These are phyloP conservation scores for Leishmania major DNA, from an alignment of 208 protist species.

Conservation along the genomic window DNA sequence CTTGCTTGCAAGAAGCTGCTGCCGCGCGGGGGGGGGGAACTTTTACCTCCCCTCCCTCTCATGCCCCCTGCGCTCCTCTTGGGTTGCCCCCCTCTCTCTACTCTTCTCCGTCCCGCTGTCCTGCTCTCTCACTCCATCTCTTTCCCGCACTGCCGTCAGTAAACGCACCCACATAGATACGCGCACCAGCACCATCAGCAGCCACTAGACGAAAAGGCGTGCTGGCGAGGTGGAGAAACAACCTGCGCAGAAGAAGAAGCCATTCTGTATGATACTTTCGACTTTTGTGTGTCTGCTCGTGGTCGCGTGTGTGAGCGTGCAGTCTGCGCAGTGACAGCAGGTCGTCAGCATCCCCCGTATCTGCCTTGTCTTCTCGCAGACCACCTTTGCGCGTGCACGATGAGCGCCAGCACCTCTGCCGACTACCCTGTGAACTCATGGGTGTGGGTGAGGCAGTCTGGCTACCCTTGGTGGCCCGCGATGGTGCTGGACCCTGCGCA, in stretches of 20 bases:
- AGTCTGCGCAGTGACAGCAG: neutral
- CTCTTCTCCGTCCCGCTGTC: neutral
- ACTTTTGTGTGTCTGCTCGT: neutral
- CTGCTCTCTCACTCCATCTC: constrained; percentile 8
- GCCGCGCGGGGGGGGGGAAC: neutral
- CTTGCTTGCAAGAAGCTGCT: neutral
- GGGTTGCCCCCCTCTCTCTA: neutral
- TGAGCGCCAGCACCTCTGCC: constrained; percentile 18
- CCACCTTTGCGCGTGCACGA: constrained; percentile 8
- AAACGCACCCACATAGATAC: constrained; percentile 1
- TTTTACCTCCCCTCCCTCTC: neutral
- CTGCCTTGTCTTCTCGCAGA: neutral
- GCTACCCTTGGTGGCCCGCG: constrained; percentile 87
- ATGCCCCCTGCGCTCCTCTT: neutral
- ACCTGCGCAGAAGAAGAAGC: neutral
- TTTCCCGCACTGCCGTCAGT: neutral
- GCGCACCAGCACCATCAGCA: neutral
- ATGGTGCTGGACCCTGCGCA: constrained; percentile 56
- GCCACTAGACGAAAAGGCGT: neutral
- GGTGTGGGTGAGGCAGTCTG: constrained; percentile 83
- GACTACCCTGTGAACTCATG: constrained; percentile 44
- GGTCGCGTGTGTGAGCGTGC: neutral
- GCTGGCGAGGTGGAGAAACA: neutral
- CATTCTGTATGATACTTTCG: neutral
- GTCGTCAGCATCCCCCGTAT: neutral